These are phyloP conservation scores for Pythium sukuiense DNA, from an alignment of 352 stramenopile genomes.

Conservation along the genomic window DNA sequence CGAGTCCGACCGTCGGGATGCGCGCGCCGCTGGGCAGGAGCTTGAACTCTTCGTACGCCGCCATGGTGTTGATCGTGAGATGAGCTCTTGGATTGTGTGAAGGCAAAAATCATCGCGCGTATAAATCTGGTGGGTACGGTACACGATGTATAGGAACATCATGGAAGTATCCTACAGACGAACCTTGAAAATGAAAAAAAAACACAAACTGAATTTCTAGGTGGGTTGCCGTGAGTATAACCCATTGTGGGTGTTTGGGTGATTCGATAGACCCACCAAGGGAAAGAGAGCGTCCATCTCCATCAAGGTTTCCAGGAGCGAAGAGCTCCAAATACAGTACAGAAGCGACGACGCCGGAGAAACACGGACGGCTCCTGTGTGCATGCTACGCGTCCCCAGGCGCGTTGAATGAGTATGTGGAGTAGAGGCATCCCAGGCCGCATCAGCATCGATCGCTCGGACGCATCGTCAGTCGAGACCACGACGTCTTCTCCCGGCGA, in stretches of 20 bases:
- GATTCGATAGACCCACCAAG: not conserved
- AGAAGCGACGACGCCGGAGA: not conserved
- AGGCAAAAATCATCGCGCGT: slow-evolving; percentile 2
- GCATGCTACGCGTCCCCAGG: not conserved
- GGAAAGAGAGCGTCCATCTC: slow-evolving; percentile 3
- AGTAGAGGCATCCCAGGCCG: not conserved
- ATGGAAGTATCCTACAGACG: not conserved
- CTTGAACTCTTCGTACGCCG: slow-evolving; percentile 29
- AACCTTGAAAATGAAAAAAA: not conserved
- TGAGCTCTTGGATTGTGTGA: not conserved
- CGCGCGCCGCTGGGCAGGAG: slow-evolving; percentile 39
- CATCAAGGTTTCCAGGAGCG: not conserved
- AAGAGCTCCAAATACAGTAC: not conserved
- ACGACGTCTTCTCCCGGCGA: slow-evolving; percentile 3
- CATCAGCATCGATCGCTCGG: slow-evolving; percentile 9
- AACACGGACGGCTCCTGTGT: not conserved
- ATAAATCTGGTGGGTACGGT: not conserved
- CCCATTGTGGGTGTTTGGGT: slow-evolving; percentile 19
- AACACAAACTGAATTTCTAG: slow-evolving; percentile 4
- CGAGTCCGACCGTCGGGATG: slow-evolving; percentile 50
- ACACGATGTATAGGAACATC: not conserved
- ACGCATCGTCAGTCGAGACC: slow-evolving; percentile 10
- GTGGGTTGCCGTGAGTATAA: not conserved
- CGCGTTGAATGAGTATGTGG: not conserved
- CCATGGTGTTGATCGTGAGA: not conserved